phyloP scores from a whole-genome alignment of 257 asterid genomes.

The Phtheirospermum japonicum region DNA sequence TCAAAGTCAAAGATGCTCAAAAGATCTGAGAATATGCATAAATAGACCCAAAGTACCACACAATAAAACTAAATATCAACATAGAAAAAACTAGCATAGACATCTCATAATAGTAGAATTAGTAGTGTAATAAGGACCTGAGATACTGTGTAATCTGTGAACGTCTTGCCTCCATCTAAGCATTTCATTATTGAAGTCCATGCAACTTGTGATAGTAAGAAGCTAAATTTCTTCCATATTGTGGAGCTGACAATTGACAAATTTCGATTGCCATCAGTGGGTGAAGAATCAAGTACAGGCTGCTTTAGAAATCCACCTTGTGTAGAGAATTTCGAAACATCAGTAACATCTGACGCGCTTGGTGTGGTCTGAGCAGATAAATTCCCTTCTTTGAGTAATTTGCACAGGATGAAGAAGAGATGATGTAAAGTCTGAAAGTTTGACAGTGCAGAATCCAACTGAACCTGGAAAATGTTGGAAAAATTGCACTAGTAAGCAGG shows the following conservation, averaged over 20 bases:
- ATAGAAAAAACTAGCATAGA: conserved; percentile 23
- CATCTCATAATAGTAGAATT: conserved; percentile 16
- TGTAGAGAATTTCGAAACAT: conserved; percentile 43
- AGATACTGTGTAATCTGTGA: conserved; percentile 59
- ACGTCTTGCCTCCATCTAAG: conserved; percentile 78
- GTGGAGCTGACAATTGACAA: conserved; percentile 45
- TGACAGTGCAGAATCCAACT: conserved; percentile 62
- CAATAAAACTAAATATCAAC: conserved; percentile 15
- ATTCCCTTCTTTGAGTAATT: conserved; percentile 82
- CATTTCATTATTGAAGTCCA: conserved; percentile 78
- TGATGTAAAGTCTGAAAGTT: conserved; percentile 80
- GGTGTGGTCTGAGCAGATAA: conserved; percentile 33
- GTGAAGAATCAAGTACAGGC: conserved; percentile 43
- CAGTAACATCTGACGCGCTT: conserved; percentile 37
- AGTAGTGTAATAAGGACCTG: conserved; percentile 53
- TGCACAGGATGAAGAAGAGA: conserved; percentile 84
- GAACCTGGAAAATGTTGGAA: conserved; percentile 56
- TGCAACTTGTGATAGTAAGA: conserved; percentile 63
- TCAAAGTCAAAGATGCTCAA: conserved; percentile 19
- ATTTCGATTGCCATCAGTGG: conserved; percentile 33
- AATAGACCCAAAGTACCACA: conserved; percentile 16
- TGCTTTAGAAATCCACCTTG: conserved; percentile 89
- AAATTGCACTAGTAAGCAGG: conserved; percentile 22
- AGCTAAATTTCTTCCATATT: conserved; percentile 65
- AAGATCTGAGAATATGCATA: conserved; percentile 12